Conservation (phyloP, 169 alveolate genomes). For the Eimeria necatrix region DNA sequence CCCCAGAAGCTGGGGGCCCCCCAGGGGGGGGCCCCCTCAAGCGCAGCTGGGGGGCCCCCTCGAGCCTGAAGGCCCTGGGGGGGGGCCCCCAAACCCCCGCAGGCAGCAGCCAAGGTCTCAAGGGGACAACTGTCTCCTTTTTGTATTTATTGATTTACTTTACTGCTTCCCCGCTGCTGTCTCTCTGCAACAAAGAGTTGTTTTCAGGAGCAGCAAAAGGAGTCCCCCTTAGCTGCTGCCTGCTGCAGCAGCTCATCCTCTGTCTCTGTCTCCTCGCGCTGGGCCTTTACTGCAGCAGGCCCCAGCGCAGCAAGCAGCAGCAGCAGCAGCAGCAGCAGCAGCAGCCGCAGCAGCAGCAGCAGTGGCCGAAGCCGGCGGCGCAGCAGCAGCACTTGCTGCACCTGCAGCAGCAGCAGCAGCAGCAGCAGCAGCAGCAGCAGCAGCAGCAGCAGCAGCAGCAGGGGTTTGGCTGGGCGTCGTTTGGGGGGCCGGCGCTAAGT, state of each 20-base stretch:
- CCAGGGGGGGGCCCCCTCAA: no score
- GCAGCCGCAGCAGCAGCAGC: constrained; percentile 3
- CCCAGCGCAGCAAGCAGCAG: neutral
- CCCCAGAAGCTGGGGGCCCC: no score
- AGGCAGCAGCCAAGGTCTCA: no score
- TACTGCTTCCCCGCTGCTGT: constrained; percentile 51
- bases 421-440: neutral
- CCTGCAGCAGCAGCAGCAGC: neutral
- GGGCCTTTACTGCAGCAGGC: neutral
- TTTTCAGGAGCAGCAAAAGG: neutral
- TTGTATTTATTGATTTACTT: neutral
- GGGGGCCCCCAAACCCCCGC: no score
- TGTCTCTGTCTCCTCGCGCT: neutral
- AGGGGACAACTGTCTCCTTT: neutral
- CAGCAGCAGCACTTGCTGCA: neutral
- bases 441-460: constrained; percentile 29
- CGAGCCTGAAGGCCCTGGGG: no score
- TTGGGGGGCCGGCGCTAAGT: neutral
- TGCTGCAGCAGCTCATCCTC: constrained; percentile 62
- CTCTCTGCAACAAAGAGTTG: constrained; percentile 52
- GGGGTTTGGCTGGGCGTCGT: no score
- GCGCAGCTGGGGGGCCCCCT: no score
- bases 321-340: constrained; percentile 5
- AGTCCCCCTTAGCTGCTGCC: constrained; percentile 26
- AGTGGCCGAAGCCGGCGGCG: neutral